phyloP scores from a whole-genome alignment of 495 filamentous ascomycete species.

The Saxophila tyrrhenica region DNA sequence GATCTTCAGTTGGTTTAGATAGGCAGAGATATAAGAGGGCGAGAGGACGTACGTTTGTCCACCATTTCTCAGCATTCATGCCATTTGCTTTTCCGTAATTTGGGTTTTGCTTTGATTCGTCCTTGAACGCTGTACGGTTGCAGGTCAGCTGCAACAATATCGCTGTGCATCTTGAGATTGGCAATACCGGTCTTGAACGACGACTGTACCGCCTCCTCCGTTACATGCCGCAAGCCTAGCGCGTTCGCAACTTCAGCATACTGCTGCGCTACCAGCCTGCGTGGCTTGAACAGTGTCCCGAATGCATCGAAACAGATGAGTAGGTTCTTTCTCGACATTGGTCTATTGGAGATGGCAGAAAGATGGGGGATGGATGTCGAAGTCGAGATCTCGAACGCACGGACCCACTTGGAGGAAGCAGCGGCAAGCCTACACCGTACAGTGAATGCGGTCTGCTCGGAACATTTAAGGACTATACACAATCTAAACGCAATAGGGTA shows the following conservation, averaged over 20 bases:
- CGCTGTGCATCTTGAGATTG: not conserved
- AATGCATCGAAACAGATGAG: slow-evolving; percentile 69
- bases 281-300: slow-evolving; percentile 60
- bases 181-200: slow-evolving; percentile 33
- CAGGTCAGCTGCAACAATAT: not conserved
- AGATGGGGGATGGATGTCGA: too few relatives aligned
- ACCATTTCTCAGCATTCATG: slow-evolving; percentile 53
- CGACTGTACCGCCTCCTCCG: slow-evolving; percentile 27
- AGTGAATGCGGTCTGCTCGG: not conserved
- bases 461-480: too few relatives aligned
- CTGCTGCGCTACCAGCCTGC: slow-evolving; percentile 44
- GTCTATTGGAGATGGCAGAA: not conserved
- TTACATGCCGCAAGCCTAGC: slow-evolving; percentile 39
- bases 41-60: slow-evolving; percentile 50
- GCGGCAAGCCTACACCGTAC: not conserved
- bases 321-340: slow-evolving; percentile 33
- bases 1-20: slow-evolving; percentile 21
- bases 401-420: not conserved
- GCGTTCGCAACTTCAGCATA: slow-evolving; percentile 49
- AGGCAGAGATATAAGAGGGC: not conserved
- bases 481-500: not conserved
- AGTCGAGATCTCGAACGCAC: not conserved
- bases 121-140: slow-evolving; percentile 37
- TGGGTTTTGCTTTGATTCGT: slow-evolving; percentile 39
- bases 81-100: slow-evolving; percentile 56